phyloP scores from a whole-genome alignment of 2,329 filamentous ascomycete genomes.

The Zasmidium citrigriseum region DNA sequence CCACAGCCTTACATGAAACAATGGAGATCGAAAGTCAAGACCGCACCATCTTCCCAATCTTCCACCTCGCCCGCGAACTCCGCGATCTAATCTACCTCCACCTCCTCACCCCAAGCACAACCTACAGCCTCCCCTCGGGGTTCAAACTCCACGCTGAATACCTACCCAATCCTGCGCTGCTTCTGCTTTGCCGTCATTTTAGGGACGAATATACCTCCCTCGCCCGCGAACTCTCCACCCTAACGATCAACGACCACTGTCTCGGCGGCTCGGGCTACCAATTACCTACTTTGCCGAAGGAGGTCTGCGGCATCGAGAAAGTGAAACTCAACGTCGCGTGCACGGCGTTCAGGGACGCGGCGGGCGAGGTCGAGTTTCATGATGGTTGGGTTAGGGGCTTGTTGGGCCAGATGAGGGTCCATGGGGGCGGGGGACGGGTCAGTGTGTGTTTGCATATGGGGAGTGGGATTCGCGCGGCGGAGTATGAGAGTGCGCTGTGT shows the following conservation, averaged over 20 bases:
- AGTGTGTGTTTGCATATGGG: not conserved
- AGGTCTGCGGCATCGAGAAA: not conserved
- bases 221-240: not conserved
- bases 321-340: not conserved
- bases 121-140: not conserved
- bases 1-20: not conserved
- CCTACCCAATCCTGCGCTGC: not conserved
- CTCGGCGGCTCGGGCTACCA: not conserved
- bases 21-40: not conserved
- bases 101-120: not conserved
- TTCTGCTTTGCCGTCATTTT: not conserved
- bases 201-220: not conserved
- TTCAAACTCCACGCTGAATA: not conserved
- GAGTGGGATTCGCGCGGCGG: not conserved
- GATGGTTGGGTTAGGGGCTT: not conserved
- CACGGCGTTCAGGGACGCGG: not conserved
- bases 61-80: not conserved
- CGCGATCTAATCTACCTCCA: constrained; percentile 1
- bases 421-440: no score
- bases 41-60: not conserved
- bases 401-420: not conserved
- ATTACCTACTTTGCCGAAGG: not conserved
- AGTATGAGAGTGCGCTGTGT: not conserved
- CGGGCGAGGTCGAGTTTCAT: not conserved
- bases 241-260: not conserved